Evolutionary conservation across 2,329 filamentous ascomycete genomes (phyloP).

Genomic region (Fusarium brachygibbosum): DNA sequence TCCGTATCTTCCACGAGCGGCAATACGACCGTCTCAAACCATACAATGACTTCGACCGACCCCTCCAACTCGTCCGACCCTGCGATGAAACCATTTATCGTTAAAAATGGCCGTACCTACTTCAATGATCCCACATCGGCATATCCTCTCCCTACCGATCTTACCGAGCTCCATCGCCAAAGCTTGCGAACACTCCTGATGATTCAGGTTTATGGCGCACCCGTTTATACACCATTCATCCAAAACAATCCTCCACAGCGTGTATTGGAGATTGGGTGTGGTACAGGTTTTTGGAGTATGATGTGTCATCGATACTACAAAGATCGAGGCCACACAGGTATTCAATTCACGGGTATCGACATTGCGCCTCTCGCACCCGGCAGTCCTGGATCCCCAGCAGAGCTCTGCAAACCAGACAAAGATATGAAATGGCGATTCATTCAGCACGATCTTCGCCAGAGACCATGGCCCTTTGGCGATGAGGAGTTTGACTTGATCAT

Average conservation of each 20-base stretch:
- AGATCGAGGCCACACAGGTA: slow-evolving; percentile 74
- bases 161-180: slow-evolving; percentile 89
- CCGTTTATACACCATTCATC: slow-evolving; percentile 79
- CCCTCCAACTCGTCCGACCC: slow-evolving; percentile 60
- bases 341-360: slow-evolving; percentile 86
- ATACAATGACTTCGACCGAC: slow-evolving; percentile 65
- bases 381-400: slow-evolving; percentile 49
- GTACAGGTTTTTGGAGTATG: slow-evolving; percentile 89
- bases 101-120: slow-evolving; percentile 85
- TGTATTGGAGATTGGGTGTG: slow-evolving; percentile 89
- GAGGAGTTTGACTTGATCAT: slow-evolving; percentile 90
- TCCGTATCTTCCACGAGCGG: slow-evolving; percentile 63
- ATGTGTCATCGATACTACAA: slow-evolving; percentile 86
- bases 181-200: slow-evolving; percentile 85
- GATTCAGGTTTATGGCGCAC: slow-evolving; percentile 83
- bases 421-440: slow-evolving; percentile 91
- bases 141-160: slow-evolving; percentile 91
- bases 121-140: slow-evolving; percentile 77
- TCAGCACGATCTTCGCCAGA: slow-evolving; percentile 83
- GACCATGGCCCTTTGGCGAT: slow-evolving; percentile 82
- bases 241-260: slow-evolving; percentile 76
- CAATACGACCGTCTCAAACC: slow-evolving; percentile 58
- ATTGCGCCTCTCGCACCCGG: slow-evolving; percentile 76
- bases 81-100: slow-evolving; percentile 69
- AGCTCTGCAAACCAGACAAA: slow-evolving; percentile 68